Percentiles rank a stretch among this genome's conserved stretches.
Evolutionary conservation across 768 basidiomycete genomes (phyloP).

Genomic region (Strobilomyces dryophilus): DNA sequence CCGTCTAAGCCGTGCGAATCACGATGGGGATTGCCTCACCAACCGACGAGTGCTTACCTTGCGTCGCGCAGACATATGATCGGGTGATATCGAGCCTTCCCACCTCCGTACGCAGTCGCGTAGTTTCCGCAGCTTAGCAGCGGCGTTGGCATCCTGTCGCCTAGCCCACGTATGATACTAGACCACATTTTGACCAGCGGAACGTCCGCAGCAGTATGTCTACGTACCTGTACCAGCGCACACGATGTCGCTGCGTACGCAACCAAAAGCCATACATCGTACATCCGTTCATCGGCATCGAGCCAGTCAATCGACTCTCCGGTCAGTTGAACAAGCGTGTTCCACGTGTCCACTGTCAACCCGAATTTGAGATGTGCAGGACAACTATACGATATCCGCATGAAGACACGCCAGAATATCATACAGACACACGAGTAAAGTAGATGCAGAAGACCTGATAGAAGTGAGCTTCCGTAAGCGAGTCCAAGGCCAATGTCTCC

Average conservation of each 20-base stretch:
- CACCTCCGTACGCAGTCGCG: conserved; percentile 83
- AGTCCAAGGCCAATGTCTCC: background rate
- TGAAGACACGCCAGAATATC: conserved; percentile 98
- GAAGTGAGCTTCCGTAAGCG: conserved; percentile 2
- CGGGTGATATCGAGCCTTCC: conserved; percentile 83
- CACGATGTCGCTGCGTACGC: conserved; percentile 87
- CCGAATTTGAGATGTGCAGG: conserved; percentile 87
- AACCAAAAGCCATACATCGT: conserved; percentile 85
- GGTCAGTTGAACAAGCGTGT: conserved; percentile 63
- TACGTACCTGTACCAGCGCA: conserved; percentile 81
- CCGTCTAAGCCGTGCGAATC: conserved; percentile 50
- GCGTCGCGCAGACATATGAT: conserved; percentile 92
- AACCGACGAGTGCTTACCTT: conserved; percentile 50
- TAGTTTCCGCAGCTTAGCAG: conserved; percentile 69
- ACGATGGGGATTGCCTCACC: background rate
- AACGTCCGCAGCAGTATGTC: background rate
- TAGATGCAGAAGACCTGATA: conserved; percentile 78
- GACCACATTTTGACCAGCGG: conserved; percentile 7
- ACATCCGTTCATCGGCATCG: conserved; percentile 69
- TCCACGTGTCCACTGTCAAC: conserved; percentile 79
- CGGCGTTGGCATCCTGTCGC: conserved; percentile 71
- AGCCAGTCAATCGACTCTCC: conserved; percentile 89
- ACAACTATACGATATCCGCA: conserved; percentile 92
- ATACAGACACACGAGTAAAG: conserved; percentile 88
- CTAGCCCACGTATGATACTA: conserved; percentile 95